These are phyloP conservation scores for Plasmodiophora brassicae DNA, from an alignment of 208 protist species.

Conservation along the genomic window DNA sequence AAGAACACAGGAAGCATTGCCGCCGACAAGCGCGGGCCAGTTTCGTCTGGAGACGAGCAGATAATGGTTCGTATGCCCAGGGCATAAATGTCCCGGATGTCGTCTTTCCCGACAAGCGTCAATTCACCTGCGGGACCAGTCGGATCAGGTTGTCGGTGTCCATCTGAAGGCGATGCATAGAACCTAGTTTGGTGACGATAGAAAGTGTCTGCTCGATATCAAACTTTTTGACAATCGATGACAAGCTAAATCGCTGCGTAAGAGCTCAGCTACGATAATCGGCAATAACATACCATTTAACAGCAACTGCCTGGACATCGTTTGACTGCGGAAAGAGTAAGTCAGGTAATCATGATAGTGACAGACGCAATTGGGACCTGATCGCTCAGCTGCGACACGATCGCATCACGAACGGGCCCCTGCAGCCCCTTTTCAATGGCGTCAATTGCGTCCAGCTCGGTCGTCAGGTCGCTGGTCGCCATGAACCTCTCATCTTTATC, in stretches of 20 bases:
- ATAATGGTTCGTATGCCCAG: not conserved
- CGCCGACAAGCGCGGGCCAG: not conserved
- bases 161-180: not conserved
- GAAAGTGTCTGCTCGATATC: not conserved
- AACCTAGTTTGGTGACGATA: not conserved
- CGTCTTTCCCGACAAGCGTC: not conserved
- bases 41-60: not conserved
- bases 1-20: too few species aligned
- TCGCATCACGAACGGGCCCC: not conserved
- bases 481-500: conserved; percentile 34
- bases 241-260: too few species aligned
- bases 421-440: not conserved
- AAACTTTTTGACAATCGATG: not conserved
- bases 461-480: not conserved
- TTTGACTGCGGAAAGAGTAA: not conserved
- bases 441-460: not conserved
- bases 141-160: too few species aligned
- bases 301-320: conserved; percentile 19
- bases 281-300: not conserved
- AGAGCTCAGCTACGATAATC: too few species aligned
- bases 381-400: not conserved
- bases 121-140: not conserved
- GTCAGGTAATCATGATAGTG: not conserved
- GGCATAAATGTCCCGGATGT: conserved; percentile 11
- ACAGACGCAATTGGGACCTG: not conserved